phyloP scores from a whole-genome alignment of 2,329 filamentous ascomycete genomes.

The Penicillium digitatum region DNA sequence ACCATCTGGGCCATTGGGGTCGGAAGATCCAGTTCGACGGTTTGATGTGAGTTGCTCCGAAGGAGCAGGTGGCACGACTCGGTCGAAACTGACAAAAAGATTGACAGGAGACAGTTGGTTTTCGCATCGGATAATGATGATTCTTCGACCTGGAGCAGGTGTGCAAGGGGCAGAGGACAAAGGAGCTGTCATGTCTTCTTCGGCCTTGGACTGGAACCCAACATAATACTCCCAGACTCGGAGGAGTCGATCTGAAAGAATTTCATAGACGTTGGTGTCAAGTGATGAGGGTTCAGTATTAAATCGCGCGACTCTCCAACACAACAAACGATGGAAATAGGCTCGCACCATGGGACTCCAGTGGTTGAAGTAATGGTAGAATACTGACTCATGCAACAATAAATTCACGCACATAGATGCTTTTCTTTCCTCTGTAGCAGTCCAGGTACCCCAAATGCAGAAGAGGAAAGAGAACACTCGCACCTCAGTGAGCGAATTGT shows the following conservation, averaged over 20 bases:
- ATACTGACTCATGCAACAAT: constrained; percentile 68
- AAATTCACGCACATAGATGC: constrained; percentile 67
- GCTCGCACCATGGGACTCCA: constrained; percentile 95
- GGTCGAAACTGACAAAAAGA: constrained; percentile 62
- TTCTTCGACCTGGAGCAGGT: constrained; percentile 77
- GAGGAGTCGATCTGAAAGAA: constrained; percentile 64
- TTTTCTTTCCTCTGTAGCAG: constrained; percentile 64
- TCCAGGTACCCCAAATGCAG: constrained; percentile 70
- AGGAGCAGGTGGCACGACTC: constrained; percentile 47
- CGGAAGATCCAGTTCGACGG: constrained; percentile 35
- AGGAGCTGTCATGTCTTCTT: constrained; percentile 51
- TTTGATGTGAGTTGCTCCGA: constrained; percentile 32
- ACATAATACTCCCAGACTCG: constrained; percentile 76
- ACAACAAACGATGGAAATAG: constrained; percentile 86
- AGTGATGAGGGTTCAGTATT: constrained; percentile 61
- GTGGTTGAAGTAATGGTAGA: constrained; percentile 80
- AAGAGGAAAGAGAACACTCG: constrained; percentile 78
- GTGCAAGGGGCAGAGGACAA: constrained; percentile 78
- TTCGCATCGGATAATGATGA: constrained; percentile 86
- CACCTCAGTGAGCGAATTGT: constrained; percentile 87
- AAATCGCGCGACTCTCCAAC: constrained; percentile 81
- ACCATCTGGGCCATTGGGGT: constrained; percentile 24
- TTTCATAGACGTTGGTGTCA: constrained; percentile 67
- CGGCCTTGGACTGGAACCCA: constrained; percentile 66
- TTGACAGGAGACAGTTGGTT: constrained; percentile 51